phyloP scores from a whole-genome alignment of 441 rosid species.

The Capsella rubella region DNA sequence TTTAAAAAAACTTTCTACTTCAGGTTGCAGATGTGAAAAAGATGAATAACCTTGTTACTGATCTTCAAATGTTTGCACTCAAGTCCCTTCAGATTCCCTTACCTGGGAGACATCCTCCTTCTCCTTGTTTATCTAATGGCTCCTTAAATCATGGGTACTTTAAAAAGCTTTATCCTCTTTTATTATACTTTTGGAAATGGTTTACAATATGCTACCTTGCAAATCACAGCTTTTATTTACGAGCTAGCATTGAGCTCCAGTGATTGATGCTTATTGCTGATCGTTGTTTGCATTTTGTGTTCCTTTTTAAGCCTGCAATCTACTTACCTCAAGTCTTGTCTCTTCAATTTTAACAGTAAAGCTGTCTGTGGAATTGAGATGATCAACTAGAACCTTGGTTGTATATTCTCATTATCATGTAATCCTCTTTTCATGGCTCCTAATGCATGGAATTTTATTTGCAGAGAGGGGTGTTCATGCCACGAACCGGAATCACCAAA shows the following conservation, averaged over 20 bases:
- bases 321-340: conserved; percentile 8
- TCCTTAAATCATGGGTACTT: conserved; percentile 54
- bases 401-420: conserved; percentile 8
- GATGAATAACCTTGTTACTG: conserved; percentile 73
- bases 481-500: conserved; percentile 40
- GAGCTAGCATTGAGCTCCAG: conserved; percentile 3
- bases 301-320: not conserved
- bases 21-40: conserved; percentile 73
- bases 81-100: conserved; percentile 67
- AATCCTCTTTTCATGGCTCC: conserved; percentile 15
- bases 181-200: not conserved
- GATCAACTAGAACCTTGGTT: not conserved
- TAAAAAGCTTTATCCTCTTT: not conserved
- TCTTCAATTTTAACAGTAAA: not conserved
- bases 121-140: conserved; percentile 59
- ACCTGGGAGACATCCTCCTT: conserved; percentile 82
- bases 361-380: not conserved
- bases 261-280: conserved; percentile 22
- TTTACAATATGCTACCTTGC: not conserved
- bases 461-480: conserved; percentile 56
- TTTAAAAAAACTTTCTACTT: not conserved
- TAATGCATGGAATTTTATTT: conserved; percentile 31
- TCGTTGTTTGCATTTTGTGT: not conserved
- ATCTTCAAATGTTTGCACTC: conserved; percentile 82
- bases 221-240: not conserved